A percentile compares a stretch with the other conserved stretches of the same genome.
Evolutionary conservation across 1,284 basidiomycete species (phyloP).

Genomic region (Ustilago hordei): DNA sequence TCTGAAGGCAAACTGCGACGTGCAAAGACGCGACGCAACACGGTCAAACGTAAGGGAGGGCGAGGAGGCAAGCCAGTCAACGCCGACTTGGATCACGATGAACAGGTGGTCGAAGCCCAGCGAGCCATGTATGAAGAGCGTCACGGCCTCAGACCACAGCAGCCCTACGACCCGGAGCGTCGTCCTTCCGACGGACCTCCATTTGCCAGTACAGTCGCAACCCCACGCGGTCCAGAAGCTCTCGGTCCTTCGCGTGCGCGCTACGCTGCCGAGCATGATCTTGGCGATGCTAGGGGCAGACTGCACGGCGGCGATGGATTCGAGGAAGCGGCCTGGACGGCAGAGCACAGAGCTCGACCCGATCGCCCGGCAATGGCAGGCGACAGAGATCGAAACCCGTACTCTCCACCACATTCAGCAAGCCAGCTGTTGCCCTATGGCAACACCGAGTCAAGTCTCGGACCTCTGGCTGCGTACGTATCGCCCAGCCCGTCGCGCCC

Average conservation of each 20-base stretch:
- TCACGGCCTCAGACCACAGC: conserved; percentile 21
- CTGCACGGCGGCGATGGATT: conserved; percentile 5
- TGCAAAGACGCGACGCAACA: conserved; percentile 70
- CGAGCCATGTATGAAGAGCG: conserved; percentile 52
- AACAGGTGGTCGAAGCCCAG: conserved; percentile 43
- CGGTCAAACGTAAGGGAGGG: conserved; percentile 48
- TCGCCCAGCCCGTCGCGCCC: conserved; percentile 36
- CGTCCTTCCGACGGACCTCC: conserved; percentile 21
- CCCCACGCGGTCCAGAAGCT: background rate
- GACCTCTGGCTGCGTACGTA: conserved; percentile 26
- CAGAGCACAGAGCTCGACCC: conserved; percentile 4
- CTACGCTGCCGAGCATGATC: conserved; percentile 19
- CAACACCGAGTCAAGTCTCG: conserved; percentile 13
- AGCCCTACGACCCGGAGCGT: conserved; percentile 18
- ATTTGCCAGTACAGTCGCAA: background rate
- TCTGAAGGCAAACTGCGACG: conserved; percentile 79
- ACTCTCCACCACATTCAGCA: conserved; percentile 24
- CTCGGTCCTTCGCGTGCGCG: conserved; percentile 8
- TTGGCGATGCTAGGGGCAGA: conserved; percentile 24
- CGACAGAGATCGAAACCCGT: background rate
- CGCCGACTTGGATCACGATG: conserved; percentile 28
- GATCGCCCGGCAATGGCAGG: conserved; percentile 4
- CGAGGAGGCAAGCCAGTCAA: conserved; percentile 28
- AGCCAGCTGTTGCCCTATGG: conserved; percentile 16
- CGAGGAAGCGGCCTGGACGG: conserved; percentile 13